Evolutionary conservation across 345 rosid species (phyloP).

Genomic region (Citrus australasica): DNA sequence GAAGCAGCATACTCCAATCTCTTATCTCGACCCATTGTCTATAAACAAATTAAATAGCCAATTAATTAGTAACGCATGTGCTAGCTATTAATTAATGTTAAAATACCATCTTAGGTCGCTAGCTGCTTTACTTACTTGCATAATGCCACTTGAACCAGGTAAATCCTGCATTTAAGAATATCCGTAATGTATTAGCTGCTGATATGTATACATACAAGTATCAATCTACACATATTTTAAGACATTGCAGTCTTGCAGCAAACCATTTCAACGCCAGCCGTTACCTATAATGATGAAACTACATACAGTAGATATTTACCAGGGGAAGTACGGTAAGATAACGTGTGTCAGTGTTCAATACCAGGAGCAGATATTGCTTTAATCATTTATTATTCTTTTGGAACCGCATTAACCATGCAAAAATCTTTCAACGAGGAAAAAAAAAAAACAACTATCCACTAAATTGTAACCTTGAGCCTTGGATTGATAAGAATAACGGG

Average conservation of each 20-base stretch:
- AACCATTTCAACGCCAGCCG: not conserved
- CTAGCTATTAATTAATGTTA: not conserved
- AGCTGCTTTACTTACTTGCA: slow-evolving; percentile 69
- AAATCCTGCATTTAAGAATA: slow-evolving; percentile 56
- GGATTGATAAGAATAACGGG: slow-evolving; percentile 92
- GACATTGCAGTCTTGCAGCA: not conserved
- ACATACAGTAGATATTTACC: too few relatives aligned
- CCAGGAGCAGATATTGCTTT: not conserved
- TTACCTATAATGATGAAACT: too few relatives aligned
- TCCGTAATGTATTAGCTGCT: not conserved
- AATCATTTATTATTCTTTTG: not conserved
- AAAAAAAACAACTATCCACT: not conserved
- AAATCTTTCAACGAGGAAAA: not conserved
- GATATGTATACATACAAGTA: not conserved
- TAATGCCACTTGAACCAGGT: slow-evolving; percentile 86
- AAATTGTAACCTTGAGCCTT: slow-evolving; percentile 61
- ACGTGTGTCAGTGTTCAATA: not conserved
- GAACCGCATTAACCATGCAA: not conserved
- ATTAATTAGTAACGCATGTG: slow-evolving; percentile 9
- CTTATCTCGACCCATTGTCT: slow-evolving; percentile 94
- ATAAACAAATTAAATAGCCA: not conserved
- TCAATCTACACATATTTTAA: not conserved
- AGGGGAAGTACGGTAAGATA: not conserved
- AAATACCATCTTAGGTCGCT: not conserved
- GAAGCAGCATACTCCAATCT: slow-evolving; percentile 89